phyloP scores from a whole-genome alignment of 352 stramenopile genomes.

The Chrysophaeum taylorii region DNA sequence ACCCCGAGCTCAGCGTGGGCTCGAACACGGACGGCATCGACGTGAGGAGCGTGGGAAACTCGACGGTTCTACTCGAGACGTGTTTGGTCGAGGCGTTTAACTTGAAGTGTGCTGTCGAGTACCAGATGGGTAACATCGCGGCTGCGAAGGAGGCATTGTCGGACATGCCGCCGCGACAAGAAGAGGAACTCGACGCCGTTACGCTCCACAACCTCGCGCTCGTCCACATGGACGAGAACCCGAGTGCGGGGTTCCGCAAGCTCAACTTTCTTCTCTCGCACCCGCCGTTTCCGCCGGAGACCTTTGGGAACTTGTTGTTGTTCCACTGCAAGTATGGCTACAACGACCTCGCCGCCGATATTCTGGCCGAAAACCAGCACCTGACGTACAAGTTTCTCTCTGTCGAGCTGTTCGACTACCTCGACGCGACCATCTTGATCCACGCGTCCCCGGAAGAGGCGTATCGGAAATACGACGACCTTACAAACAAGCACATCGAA shows the following conservation, averaged over 20 bases:
- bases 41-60: slow-evolving; percentile 73
- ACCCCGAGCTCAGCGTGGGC: slow-evolving; percentile 79
- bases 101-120: slow-evolving; percentile 86
- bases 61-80: slow-evolving; percentile 73
- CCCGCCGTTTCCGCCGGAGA: slow-evolving; percentile 82
- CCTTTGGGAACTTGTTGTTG: slow-evolving; percentile 82
- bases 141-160: slow-evolving; percentile 65
- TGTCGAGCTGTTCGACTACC: slow-evolving; percentile 85
- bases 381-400: slow-evolving; percentile 81
- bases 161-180: slow-evolving; percentile 71
- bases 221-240: slow-evolving; percentile 84
- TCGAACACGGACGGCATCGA: slow-evolving; percentile 60
- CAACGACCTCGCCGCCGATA: slow-evolving; percentile 82
- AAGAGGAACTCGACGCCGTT: slow-evolving; percentile 86
- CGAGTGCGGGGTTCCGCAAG: slow-evolving; percentile 81
- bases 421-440: slow-evolving; percentile 81
- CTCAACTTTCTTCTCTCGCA: slow-evolving; percentile 85
- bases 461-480: slow-evolving; percentile 80
- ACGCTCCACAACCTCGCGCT: slow-evolving; percentile 70
- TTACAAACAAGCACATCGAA: slow-evolving; percentile 82
- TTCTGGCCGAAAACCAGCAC: slow-evolving; percentile 83
- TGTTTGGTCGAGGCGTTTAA: slow-evolving; percentile 86
- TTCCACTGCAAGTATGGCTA: slow-evolving; percentile 87
- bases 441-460: slow-evolving; percentile 79
- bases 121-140: slow-evolving; percentile 78